phyloP scores from a whole-genome alignment of 2,329 filamentous ascomycete genomes.

The Aschersonia sp. region DNA sequence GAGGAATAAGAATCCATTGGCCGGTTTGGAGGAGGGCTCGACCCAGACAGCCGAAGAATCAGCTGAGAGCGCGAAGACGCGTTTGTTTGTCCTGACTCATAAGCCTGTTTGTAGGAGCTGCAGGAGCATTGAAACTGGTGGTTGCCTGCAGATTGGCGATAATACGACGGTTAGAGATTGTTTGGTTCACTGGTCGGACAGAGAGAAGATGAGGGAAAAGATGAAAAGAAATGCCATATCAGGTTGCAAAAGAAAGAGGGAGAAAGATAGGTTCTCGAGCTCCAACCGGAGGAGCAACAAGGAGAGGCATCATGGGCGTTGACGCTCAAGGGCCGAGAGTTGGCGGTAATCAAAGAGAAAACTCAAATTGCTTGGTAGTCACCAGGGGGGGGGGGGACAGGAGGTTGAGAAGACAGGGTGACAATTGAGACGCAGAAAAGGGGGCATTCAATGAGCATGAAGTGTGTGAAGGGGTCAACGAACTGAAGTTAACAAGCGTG shows the following conservation, averaged over 20 bases:
- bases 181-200: slow-evolving; percentile 21
- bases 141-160: slow-evolving; percentile 32
- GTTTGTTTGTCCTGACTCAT: slow-evolving; percentile 1
- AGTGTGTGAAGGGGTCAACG: slow-evolving; percentile 10
- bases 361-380: neutral
- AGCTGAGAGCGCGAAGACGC: neutral
- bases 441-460: slow-evolving; percentile 5
- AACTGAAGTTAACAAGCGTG: slow-evolving; percentile 19
- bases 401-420: slow-evolving; percentile 3
- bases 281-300: slow-evolving; percentile 6
- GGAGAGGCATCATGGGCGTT: neutral
- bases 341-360: neutral
- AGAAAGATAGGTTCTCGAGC: slow-evolving; percentile 3
- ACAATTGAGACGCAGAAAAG: slow-evolving; percentile 4
- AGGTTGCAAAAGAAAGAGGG: slow-evolving; percentile 9
- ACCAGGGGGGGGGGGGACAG: neutral
- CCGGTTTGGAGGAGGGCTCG: neutral
- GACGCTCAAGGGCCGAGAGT: too few species aligned
- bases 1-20: slow-evolving; percentile 40
- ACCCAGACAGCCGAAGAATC: neutral
- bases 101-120: slow-evolving; percentile 2
- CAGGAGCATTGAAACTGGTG: slow-evolving; percentile 9
- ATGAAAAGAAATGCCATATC: slow-evolving; percentile 12
- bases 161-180: slow-evolving; percentile 42
- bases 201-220: slow-evolving; percentile 3